These are phyloP conservation scores for Thalassiosira allenii DNA, from an alignment of 352 stramenopile genomes.

Conservation along the genomic window DNA sequence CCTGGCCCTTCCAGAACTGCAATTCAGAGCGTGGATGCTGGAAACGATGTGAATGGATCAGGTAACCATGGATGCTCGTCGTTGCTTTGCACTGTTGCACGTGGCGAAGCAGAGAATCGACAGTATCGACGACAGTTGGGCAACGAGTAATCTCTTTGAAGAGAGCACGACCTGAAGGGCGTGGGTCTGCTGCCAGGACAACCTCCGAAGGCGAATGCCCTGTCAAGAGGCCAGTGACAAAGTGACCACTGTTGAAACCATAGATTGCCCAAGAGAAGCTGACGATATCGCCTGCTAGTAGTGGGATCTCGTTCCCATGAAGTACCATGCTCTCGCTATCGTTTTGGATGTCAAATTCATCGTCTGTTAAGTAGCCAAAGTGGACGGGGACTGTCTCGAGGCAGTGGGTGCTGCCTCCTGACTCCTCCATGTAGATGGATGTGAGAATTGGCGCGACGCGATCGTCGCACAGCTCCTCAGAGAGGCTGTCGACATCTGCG, in stretches of 20 bases:
- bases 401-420: neutral
- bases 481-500: too few species aligned
- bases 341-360: too few species aligned
- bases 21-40: neutral
- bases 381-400: neutral
- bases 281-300: neutral
- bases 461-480: neutral
- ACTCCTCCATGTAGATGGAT: neutral
- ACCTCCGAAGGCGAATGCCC: neutral
- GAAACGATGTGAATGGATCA: constrained; percentile 27
- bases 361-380: too few species aligned
- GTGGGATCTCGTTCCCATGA: neutral
- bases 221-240: neutral
- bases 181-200: neutral
- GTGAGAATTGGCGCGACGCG: neutral
- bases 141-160: constrained; percentile 9
- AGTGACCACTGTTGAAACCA: constrained; percentile 23
- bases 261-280: constrained; percentile 31
- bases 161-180: neutral
- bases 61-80: constrained; percentile 16
- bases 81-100: neutral
- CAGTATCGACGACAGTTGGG: neutral
- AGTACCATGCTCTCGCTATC: too few species aligned
- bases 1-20: constrained; percentile 17
- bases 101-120: neutral